These are phyloP conservation scores for Lasiosphaeria ovina DNA, from an alignment of 495 filamentous ascomycete species.

Conservation along the genomic window DNA sequence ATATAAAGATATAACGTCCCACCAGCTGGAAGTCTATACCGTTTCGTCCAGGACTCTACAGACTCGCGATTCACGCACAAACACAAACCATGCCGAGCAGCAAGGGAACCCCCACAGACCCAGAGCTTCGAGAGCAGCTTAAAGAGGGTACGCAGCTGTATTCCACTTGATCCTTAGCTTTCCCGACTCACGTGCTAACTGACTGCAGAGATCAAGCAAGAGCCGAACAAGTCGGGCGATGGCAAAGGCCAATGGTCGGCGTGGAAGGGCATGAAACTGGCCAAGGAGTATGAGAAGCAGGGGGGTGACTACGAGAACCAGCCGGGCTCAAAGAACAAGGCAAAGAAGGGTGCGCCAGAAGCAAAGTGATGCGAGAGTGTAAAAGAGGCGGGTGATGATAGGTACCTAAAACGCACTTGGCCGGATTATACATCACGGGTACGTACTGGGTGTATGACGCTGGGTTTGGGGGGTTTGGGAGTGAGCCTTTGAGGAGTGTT, in stretches of 20 bases:
- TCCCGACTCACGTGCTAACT: not conserved
- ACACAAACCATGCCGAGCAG: slow-evolving; percentile 23
- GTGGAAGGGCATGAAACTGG: slow-evolving; percentile 57
- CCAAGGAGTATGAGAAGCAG: slow-evolving; percentile 53
- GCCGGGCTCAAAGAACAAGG: slow-evolving; percentile 51
- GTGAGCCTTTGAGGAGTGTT: too few species aligned
- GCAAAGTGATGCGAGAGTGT: slow-evolving; percentile 27
- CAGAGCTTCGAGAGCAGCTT: slow-evolving; percentile 49
- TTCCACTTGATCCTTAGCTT: too few species aligned
- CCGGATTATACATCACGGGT: too few species aligned
- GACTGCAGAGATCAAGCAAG: slow-evolving; percentile 43
- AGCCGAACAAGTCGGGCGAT: slow-evolving; percentile 53
- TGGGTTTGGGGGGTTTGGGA: too few species aligned
- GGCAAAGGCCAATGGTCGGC: slow-evolving; percentile 56
- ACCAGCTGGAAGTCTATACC: not conserved
- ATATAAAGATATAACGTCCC: not conserved
- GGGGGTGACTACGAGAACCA: slow-evolving; percentile 54
- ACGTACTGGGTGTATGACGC: too few species aligned
- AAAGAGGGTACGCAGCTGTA: slow-evolving; percentile 38
- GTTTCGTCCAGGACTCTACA: not conserved
- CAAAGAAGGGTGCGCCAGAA: slow-evolving; percentile 46
- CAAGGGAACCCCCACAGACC: slow-evolving; percentile 55
- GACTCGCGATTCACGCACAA: not conserved
- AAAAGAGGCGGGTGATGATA: too few species aligned
- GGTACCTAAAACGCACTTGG: too few species aligned